Evolutionary conservation across 768 basidiomycete genomes (phyloP).

Genomic region (Boletus reticuloceps): DNA sequence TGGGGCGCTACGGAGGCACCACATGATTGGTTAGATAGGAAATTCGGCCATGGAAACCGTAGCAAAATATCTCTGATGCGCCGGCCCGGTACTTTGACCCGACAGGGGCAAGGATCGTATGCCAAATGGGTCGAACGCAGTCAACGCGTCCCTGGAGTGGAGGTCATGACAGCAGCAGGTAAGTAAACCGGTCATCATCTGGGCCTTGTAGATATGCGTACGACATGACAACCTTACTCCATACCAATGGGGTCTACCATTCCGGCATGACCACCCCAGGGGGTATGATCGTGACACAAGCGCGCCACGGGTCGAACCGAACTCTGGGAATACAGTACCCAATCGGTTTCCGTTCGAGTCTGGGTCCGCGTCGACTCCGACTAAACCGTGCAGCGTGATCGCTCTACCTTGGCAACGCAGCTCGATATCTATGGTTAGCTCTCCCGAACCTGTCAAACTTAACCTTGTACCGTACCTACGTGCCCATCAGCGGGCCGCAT

Average conservation of each 20-base stretch:
- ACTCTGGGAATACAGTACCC: neutral
- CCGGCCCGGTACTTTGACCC: neutral
- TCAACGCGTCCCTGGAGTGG: neutral
- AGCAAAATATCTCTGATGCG: neutral
- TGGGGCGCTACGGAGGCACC: neutral
- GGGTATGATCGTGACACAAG: neutral
- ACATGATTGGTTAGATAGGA: constrained; percentile 2
- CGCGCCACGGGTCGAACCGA: neutral
- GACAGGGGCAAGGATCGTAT: neutral
- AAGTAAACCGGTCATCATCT: neutral
- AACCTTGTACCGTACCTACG: constrained; percentile 17
- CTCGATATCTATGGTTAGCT: constrained; percentile 9
- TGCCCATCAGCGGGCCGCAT: neutral
- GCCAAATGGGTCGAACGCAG: neutral
- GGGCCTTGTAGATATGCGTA: neutral
- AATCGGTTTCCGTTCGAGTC: neutral
- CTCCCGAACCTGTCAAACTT: constrained; percentile 15
- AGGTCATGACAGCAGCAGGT: neutral
- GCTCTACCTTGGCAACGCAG: neutral
- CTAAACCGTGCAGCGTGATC: constrained; percentile 2
- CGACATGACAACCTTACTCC: constrained; percentile 5
- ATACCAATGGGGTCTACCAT: neutral
- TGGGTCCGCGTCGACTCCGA: constrained; percentile 9
- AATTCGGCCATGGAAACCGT: neutral
- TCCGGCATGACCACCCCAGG: neutral